Percentiles rank a stretch among this genome's conserved stretches.
These are phyloP conservation scores for Ashbya aceris DNA, from an alignment of 1,139 yeast genomes.

Conservation along the genomic window DNA sequence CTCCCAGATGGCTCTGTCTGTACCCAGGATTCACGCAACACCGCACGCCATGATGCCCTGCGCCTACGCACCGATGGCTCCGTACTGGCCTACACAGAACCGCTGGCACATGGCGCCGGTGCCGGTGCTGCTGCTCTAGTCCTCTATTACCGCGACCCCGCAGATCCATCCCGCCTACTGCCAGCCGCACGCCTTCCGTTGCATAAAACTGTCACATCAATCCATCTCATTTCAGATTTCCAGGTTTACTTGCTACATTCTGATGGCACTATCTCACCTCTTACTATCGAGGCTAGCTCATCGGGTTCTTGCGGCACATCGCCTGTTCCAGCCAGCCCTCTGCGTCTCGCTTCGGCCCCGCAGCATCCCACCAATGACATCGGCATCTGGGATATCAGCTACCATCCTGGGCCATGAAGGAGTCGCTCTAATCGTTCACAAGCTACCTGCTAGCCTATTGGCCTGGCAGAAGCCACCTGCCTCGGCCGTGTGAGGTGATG, in stretches of 20 bases:
- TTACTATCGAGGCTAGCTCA: neutral
- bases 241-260: neutral
- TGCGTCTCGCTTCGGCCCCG: neutral
- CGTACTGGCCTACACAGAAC: conserved; percentile 1
- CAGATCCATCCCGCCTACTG: neutral
- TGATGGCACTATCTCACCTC: neutral
- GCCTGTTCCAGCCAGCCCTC: neutral
- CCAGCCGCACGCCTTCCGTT: neutral
- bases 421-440: too few species aligned
- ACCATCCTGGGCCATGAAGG: neutral
- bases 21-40: neutral
- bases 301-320: neutral
- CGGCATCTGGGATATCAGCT: conserved; percentile 1
- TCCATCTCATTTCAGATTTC: neutral
- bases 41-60: neutral
- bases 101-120: neutral
- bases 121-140: neutral
- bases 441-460: too few species aligned
- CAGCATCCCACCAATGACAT: neutral
- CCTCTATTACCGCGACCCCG: neutral
- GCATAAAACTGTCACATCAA: neutral
- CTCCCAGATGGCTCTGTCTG: neutral
- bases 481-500: too few species aligned
- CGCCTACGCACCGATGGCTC: neutral
- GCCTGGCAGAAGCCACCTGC: too few species aligned